These are phyloP conservation scores for Fusarium pseudograminearum DNA, from an alignment of 2,329 filamentous ascomycete genomes.

Conservation along the genomic window DNA sequence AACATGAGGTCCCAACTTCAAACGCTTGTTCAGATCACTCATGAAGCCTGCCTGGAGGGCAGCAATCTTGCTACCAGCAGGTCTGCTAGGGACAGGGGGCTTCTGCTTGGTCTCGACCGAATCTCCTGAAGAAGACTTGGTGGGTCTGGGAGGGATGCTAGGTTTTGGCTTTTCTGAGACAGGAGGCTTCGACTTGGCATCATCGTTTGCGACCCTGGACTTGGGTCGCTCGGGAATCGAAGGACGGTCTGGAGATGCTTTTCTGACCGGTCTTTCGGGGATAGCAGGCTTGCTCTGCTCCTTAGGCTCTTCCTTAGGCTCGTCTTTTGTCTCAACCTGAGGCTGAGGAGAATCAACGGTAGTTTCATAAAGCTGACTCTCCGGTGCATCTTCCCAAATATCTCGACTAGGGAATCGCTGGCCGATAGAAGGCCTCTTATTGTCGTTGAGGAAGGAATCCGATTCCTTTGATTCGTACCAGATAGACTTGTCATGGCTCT, in stretches of 20 bases:
- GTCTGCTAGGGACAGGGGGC: conserved; percentile 80
- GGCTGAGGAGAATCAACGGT: conserved; percentile 65
- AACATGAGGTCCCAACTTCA: conserved; percentile 86
- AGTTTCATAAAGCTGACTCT: conserved; percentile 82
- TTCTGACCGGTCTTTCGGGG: conserved; percentile 54
- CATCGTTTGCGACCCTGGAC: conserved; percentile 58
- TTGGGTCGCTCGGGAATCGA: conserved; percentile 66
- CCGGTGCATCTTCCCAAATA: conserved; percentile 94
- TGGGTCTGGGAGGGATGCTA: conserved; percentile 70
- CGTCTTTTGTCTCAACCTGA: conserved; percentile 41
- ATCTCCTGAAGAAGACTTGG: conserved; percentile 61
- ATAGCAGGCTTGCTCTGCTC: conserved; percentile 50
- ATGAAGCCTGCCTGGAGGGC: conserved; percentile 92
- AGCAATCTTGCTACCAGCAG: conserved; percentile 87
- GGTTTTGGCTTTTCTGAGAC: conserved; percentile 70
- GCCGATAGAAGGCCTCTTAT: conserved; percentile 65
- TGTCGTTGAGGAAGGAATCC: conserved; percentile 59
- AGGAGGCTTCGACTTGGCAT: conserved; percentile 56
- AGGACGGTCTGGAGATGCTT: conserved; percentile 58
- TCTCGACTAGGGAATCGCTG: conserved; percentile 91
- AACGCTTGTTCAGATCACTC: conserved; percentile 89
- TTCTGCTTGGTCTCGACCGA: conserved; percentile 74
- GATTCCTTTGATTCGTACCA: conserved; percentile 62
- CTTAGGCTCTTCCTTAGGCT: conserved; percentile 34
- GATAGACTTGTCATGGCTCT: conserved; percentile 53